Base-by-base conservation (phyloP, 2,329 filamentous ascomycete species). In the Microsporum ferrugineum region DNA sequence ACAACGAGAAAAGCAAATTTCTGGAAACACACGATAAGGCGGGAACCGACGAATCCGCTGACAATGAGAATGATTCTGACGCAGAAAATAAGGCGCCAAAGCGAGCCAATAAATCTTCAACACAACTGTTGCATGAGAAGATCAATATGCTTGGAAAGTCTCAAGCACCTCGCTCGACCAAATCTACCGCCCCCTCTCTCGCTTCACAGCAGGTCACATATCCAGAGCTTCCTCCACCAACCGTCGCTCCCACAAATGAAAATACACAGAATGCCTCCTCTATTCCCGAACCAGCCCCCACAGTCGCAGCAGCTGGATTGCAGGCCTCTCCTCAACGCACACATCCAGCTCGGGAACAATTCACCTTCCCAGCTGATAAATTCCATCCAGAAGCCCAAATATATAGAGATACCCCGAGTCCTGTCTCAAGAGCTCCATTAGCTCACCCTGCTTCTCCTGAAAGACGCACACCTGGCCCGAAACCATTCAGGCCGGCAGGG, bases 101-200 rank as follows among this genome's bases (percentile, higher is more conserved):
- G 66, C 73, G 81, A 1, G 87, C 92, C 69, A 90, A 85, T 74
- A 95, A 95, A 72, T 91, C 90, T 0, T 95, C 94, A n/a, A 96
- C 94, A 0, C 91, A 97, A 72, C 82, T 89, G 49, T 79, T 99
- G 14, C 91, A 96, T 66, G 92, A 97, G 68, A 90, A 91, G 68
- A 97, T 99, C 68, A 95, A 86, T 64, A 83, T 86, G 79, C 79
- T 88, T 43, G 82, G 82, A 39, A 79, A 85, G 73, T 75, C 81
- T 63, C 77, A 78, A 59, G 70, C 78, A 66, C 70, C 74, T 41
- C 71, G 77, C 53, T 71, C 73, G 5, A 77, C 74, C 5, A 78
- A 79, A 63, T 79, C 77, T 6, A 78, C 75, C 2, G 67, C 66
- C 34, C 63, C 68, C 17, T 66, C 69, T n/a, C 63, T 69, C 39